phyloP scores from a whole-genome alignment of 305 asterid species.

The Plantago rigida region DNA sequence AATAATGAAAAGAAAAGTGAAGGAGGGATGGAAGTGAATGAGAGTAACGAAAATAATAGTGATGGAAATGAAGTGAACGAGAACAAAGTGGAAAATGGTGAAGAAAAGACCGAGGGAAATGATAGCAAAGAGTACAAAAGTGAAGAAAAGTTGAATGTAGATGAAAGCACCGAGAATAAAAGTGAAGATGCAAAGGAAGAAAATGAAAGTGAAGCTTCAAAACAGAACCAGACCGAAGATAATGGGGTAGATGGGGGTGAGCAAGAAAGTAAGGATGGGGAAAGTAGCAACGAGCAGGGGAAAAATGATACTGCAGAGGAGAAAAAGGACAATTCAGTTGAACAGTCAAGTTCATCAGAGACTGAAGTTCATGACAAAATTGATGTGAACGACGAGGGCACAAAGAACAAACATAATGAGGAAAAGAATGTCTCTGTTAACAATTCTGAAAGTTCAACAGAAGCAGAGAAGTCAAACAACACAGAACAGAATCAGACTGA shows the following conservation, averaged over 20 bases:
- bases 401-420: slow-evolving; percentile 22
- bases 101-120: slow-evolving; percentile 27
- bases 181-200: slow-evolving; percentile 23
- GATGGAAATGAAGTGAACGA: slow-evolving; percentile 24
- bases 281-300: slow-evolving; percentile 22
- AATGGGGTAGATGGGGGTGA: slow-evolving; percentile 7
- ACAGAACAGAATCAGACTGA: slow-evolving; percentile 16
- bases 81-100: slow-evolving; percentile 16
- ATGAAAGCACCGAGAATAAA: slow-evolving; percentile 19
- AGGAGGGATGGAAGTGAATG: slow-evolving; percentile 25
- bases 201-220: slow-evolving; percentile 19
- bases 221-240: slow-evolving; percentile 21
- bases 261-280: slow-evolving; percentile 16
- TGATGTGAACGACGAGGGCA: slow-evolving; percentile 25
- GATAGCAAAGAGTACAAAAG: slow-evolving; percentile 14
- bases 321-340: slow-evolving; percentile 28
- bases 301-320: slow-evolving; percentile 22
- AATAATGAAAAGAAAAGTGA: slow-evolving; percentile 17
- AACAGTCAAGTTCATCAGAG: slow-evolving; percentile 31
- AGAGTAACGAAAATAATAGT: slow-evolving; percentile 13
- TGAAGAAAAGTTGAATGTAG: slow-evolving; percentile 27
- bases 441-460: slow-evolving; percentile 28
- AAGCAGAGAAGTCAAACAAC: slow-evolving; percentile 18
- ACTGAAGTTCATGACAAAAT: slow-evolving; percentile 25
- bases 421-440: slow-evolving; percentile 24